Base-by-base conservation (phyloP, 106 monocot genomes). In the Narthecium ossifragum region DNA sequence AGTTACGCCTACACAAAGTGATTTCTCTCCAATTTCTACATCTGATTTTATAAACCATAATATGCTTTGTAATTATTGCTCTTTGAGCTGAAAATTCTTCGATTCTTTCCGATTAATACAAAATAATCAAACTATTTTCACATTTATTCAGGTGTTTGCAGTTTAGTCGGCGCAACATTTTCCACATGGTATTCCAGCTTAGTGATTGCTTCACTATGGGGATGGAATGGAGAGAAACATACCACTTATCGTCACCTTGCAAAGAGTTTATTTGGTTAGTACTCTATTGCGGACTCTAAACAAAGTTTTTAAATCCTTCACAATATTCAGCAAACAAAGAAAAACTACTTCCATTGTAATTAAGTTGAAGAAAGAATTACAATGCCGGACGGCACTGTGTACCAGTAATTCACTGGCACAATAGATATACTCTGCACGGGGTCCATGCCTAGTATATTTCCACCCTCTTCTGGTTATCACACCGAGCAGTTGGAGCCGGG, bases 181-280 rank as follows among this genome's bases (percentile, higher is more conserved):
- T 45, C 66, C 2, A 80, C 80, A 43, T 80, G 80, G 80, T 80
- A 75, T 67, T 80, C 80, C 5, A 80, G 80, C 40, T 43, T 80
- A 31, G n/a, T 75, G 30, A 66, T 80, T 36, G 80, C 80, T 0
- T 80, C 75, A 7, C 26, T 80, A 10, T 80, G 80, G 80, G 57
- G 55, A 61, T 80, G 80, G 80, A 66, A 80, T 66, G 80, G 80
- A 41, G 70, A 80, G 56, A 70, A 70, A 56, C 80, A 80, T 28
- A 66, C 61, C 17, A 75, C 51, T 24, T 80, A 80, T 26, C 70
- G 75, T 15, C 70, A 50, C 17, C 80, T 80, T 21, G 80, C 80
- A 26, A 62, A 75, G 25, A 80, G 80, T 55, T 65, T 80, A 33
- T 80, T 75, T 62, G 80, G 80, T 80, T 29, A 46, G 77, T 46